Evolutionary conservation across 2,329 filamentous ascomycete genomes (phyloP).

Genomic region (Coniochaeta prunicola): DNA sequence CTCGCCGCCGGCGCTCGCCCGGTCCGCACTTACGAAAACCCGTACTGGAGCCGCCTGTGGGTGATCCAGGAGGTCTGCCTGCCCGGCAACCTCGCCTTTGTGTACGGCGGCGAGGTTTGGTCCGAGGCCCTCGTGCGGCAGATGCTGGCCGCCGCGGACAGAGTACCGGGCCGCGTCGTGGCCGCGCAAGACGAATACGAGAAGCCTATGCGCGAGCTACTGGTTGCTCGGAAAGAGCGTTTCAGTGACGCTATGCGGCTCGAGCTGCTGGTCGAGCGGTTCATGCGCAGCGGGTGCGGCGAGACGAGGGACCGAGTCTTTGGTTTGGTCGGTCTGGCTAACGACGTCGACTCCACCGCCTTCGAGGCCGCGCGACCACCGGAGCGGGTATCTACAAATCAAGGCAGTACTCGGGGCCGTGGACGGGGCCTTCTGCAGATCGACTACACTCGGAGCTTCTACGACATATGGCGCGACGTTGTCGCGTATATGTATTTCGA

Average conservation of each 20-base stretch:
- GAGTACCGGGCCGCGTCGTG: background rate
- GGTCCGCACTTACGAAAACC: background rate
- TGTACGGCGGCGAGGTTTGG: constrained; percentile 7
- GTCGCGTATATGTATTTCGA: constrained; percentile 4
- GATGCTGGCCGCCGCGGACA: background rate
- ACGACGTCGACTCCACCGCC: constrained; percentile 6
- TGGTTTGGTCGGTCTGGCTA: constrained; percentile 9
- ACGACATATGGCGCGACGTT: constrained; percentile 10
- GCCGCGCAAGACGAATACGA: background rate
- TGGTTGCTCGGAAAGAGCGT: constrained; percentile 3
- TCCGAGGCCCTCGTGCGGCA: constrained; percentile 5
- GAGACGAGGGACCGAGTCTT: constrained; percentile 10
- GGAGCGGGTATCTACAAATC: background rate
- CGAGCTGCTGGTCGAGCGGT: constrained; percentile 9
- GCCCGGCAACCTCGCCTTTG: constrained; percentile 5
- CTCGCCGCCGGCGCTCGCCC: background rate
- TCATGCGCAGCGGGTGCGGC: constrained; percentile 5
- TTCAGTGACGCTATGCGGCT: constrained; percentile 8
- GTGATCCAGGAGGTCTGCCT: constrained; percentile 13
- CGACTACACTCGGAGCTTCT: constrained; percentile 4
- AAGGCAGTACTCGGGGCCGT: background rate
- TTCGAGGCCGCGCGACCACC: background rate
- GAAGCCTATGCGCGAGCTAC: constrained; percentile 3
- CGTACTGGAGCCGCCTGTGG: constrained; percentile 13
- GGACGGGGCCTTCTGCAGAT: background rate